Evolutionary conservation across 805 yeast species (phyloP).

Genomic region (Lipomyces sp.): DNA sequence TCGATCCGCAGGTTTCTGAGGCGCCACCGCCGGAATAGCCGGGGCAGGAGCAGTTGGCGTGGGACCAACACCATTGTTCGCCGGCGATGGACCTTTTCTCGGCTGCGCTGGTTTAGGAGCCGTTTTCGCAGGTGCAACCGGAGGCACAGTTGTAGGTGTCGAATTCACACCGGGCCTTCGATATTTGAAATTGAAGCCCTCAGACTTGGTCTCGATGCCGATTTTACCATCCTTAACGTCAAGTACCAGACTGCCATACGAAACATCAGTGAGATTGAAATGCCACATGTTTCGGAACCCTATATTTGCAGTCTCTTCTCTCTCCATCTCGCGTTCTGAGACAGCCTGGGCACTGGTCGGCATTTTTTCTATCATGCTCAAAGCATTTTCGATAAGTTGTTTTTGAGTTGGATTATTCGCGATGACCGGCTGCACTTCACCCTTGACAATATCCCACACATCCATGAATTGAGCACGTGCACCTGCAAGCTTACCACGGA

Average conservation of each 20-base stretch:
- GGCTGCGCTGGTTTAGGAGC: constrained; percentile 3
- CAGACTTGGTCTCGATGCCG: constrained; percentile 57
- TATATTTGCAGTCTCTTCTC: constrained; percentile 64
- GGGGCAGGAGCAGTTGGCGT: neutral
- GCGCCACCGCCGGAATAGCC: neutral
- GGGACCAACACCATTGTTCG: neutral
- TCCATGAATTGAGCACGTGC: constrained; percentile 65
- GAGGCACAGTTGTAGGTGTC: neutral
- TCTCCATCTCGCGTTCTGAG: constrained; percentile 52
- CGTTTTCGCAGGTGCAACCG: neutral
- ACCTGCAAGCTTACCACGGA: constrained; percentile 64
- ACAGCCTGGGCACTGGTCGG: constrained; percentile 44
- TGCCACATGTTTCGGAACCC: constrained; percentile 80
- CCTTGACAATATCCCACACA: constrained; percentile 64
- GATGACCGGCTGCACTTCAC: constrained; percentile 54
- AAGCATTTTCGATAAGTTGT: constrained; percentile 58
- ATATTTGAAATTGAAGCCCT: constrained; percentile 68
- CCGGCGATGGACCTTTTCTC: constrained; percentile 8
- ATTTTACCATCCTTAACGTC: constrained; percentile 54
- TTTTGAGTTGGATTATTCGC: constrained; percentile 52
- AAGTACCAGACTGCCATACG: constrained; percentile 56
- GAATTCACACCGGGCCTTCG: constrained; percentile 42
- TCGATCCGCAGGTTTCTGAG: neutral
- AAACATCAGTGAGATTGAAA: constrained; percentile 68
- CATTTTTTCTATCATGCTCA: constrained; percentile 64